Evolutionary conservation across 2,329 filamentous ascomycete genomes (phyloP).

Genomic region (Coniella vitis): DNA sequence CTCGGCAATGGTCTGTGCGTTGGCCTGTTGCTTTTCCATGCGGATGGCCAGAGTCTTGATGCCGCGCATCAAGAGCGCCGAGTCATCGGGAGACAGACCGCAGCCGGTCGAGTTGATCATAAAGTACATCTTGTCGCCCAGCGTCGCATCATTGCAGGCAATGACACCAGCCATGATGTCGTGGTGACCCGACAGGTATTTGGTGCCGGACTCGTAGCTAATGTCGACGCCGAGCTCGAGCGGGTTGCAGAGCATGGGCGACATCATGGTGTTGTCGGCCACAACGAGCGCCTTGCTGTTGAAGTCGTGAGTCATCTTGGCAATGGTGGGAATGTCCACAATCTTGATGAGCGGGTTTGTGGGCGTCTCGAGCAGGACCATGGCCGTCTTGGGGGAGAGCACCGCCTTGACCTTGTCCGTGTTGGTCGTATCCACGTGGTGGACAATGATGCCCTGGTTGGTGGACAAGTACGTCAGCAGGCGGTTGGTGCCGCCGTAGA

Average conservation of each 20-base stretch:
- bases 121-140: constrained; percentile 90
- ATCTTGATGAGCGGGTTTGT: constrained; percentile 99
- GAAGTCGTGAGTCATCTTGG: constrained; percentile 65
- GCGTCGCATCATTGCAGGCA: constrained; percentile 72
- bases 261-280: constrained; percentile 99
- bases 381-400: constrained; percentile 74
- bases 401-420: constrained; percentile 62
- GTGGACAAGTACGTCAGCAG: constrained; percentile 86
- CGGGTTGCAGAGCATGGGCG: constrained; percentile 87
- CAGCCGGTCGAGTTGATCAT: constrained; percentile 96
- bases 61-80: constrained; percentile 88
- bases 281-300: constrained; percentile 77
- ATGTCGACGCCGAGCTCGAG: constrained; percentile 92
- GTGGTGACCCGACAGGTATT: constrained; percentile 96
- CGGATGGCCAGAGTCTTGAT: constrained; percentile 95
- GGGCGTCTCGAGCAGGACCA: constrained; percentile 93
- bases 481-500: constrained; percentile 93
- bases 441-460: constrained; percentile 85
- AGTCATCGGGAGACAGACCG: constrained; percentile 89
- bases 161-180: constrained; percentile 98
- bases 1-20: constrained; percentile 82
- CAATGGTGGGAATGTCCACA: constrained; percentile 80
- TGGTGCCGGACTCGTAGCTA: constrained; percentile 95
- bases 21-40: constrained; percentile 97
- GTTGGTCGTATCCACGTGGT: constrained; percentile 91